Conservation (phyloP, 2,329 filamentous ascomycete genomes). For the Zelopaecilomyces penicillatus region DNA sequence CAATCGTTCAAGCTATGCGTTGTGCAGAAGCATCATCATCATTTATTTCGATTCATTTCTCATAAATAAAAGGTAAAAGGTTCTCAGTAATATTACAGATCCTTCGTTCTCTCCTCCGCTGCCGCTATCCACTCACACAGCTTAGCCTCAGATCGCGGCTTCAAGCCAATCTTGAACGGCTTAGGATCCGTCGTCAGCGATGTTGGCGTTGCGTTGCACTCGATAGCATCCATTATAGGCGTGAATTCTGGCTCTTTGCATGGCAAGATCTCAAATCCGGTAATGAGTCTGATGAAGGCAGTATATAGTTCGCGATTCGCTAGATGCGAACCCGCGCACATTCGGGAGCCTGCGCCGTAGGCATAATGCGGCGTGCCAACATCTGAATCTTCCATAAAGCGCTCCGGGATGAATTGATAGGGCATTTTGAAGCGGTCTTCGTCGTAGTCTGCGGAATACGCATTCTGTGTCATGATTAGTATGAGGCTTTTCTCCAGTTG, state of each 20-base stretch:
- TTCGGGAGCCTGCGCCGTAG: conserved; percentile 54
- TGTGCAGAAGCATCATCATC: too few species aligned
- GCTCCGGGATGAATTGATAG: conserved; percentile 57
- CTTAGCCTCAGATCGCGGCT: conserved; percentile 34
- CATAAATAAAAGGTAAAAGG: too few species aligned
- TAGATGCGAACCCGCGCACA: conserved; percentile 56
- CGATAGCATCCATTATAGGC: conserved; percentile 48
- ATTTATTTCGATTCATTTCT: too few species aligned
- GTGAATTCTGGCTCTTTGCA: conserved; percentile 36
- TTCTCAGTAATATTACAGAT: conserved; percentile 14
- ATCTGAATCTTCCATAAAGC: conserved; percentile 52
- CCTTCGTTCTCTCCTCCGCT: conserved; percentile 43
- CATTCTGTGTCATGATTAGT: conserved; percentile 40
- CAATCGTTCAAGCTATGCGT: too few species aligned
- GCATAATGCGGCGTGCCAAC: conserved; percentile 52
- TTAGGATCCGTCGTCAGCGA: conserved; percentile 54
- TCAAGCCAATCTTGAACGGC: conserved; percentile 52
- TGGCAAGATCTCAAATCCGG: conserved; percentile 46
- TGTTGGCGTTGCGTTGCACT: conserved; percentile 49
- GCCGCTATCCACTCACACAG: conserved; percentile 44
- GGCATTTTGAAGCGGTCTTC: conserved; percentile 57
- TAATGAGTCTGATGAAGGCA: conserved; percentile 50
- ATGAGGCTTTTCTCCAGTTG: background rate
- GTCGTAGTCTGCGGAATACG: conserved; percentile 69
- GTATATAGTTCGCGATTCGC: conserved; percentile 57